These are phyloP conservation scores for Limnomonas spitsbergensis DNA, from an alignment of 139 green algal species.

Conservation along the genomic window DNA sequence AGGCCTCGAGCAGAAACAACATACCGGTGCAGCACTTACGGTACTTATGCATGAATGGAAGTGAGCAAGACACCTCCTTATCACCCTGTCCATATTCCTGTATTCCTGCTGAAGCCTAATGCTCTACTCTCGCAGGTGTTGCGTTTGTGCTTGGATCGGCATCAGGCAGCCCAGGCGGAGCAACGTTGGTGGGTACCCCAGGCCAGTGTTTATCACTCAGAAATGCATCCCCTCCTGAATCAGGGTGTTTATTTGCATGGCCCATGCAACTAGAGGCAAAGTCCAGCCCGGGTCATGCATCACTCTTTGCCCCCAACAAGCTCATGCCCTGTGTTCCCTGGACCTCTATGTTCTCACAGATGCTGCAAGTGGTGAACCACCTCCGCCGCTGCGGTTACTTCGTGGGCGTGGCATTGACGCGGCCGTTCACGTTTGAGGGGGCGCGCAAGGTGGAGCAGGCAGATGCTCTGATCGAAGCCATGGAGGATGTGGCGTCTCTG, in stretches of 20 bases:
- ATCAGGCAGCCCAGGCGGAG: conserved; percentile 55
- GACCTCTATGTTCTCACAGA: conserved; percentile 22
- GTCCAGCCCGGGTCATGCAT: background rate
- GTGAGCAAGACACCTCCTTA: background rate
- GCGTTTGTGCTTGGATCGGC: conserved; percentile 61
- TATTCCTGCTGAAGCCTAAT: too few relatives aligned
- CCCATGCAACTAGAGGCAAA: background rate
- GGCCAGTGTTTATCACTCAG: background rate
- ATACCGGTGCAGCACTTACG: too few relatives aligned
- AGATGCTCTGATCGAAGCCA: conserved; percentile 51
- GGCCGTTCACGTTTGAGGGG: conserved; percentile 76
- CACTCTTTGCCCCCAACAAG: too few relatives aligned
- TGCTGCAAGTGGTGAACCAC: conserved; percentile 61
- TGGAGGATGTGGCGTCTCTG: conserved; percentile 62
- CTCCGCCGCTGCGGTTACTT: conserved; percentile 69
- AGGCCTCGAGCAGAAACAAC: background rate
- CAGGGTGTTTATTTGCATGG: background rate
- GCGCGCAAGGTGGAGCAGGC: conserved; percentile 58
- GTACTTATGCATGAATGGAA: background rate
- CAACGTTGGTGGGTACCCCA: conserved; percentile 39
- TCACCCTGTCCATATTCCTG: too few relatives aligned
- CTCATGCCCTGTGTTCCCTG: too few relatives aligned
- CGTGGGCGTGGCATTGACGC: conserved; percentile 64
- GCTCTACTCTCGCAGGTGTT: background rate
- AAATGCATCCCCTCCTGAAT: background rate